Percentiles rank a stretch among this genome's conserved stretches.
Conservation (phyloP, 139 green algal species). For the Marvania coccoides region DNA sequence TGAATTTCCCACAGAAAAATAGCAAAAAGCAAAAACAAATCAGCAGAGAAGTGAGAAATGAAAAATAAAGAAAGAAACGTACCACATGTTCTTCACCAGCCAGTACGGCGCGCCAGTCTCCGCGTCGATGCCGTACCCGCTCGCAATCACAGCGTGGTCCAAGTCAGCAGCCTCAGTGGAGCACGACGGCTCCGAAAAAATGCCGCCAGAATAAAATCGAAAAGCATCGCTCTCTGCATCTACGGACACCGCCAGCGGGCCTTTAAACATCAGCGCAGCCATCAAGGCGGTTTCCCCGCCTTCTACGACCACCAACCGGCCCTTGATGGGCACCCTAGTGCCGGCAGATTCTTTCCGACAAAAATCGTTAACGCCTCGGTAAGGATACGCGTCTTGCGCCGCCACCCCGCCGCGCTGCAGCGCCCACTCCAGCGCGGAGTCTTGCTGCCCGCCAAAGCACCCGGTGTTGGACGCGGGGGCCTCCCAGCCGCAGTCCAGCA, state of each 20-base stretch:
- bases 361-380: constrained; percentile 39
- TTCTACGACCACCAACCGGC: constrained; percentile 32
- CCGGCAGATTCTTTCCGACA: constrained; percentile 18
- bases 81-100: constrained; percentile 54
- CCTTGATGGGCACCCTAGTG: background rate
- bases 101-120: constrained; percentile 35
- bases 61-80: no score
- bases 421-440: constrained; percentile 30
- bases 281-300: constrained; percentile 33
- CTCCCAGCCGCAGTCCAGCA: constrained; percentile 55
- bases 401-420: constrained; percentile 17
- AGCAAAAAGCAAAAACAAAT: no score
- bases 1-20: no score
- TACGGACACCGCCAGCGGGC: constrained; percentile 41
- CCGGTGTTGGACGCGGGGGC: constrained; percentile 21
- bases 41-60: no score
- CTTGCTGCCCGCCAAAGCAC: constrained; percentile 34
- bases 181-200: constrained; percentile 30
- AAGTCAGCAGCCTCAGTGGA: constrained; percentile 15
- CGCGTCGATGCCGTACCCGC: constrained; percentile 25
- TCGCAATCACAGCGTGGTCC: constrained; percentile 52
- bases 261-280: constrained; percentile 36
- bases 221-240: constrained; percentile 19
- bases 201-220: constrained; percentile 32
- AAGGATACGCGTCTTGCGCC: constrained; percentile 39